These are phyloP conservation scores for Xylariales sp. DNA, from an alignment of 2,329 filamentous ascomycete genomes.

Conservation along the genomic window DNA sequence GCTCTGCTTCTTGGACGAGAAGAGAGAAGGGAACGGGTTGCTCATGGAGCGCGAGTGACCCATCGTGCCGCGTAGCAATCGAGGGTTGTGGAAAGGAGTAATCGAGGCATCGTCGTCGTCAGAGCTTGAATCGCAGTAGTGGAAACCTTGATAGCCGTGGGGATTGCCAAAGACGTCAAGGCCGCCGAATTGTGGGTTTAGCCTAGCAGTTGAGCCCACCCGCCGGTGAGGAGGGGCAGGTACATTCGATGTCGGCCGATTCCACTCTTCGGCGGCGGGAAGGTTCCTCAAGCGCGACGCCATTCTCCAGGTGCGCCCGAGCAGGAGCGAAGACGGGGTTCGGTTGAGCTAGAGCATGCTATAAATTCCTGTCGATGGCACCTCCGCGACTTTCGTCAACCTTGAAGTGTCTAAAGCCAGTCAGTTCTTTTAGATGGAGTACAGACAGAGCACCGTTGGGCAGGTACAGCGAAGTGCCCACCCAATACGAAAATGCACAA, in stretches of 20 bases:
- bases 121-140: slow-evolving; percentile 33
- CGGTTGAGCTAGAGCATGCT: too few species aligned
- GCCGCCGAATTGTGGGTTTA: slow-evolving; percentile 19
- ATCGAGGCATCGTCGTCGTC: slow-evolving; percentile 23
- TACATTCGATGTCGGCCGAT: not conserved
- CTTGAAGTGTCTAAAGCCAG: too few species aligned
- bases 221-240: slow-evolving; percentile 11
- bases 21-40: slow-evolving; percentile 73
- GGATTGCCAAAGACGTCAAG: slow-evolving; percentile 15
- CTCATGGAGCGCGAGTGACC: slow-evolving; percentile 69
- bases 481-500: too few species aligned
- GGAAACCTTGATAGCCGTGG: slow-evolving; percentile 16
- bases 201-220: too few species aligned
- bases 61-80: too few species aligned
- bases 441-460: too few species aligned
- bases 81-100: too few species aligned
- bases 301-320: slow-evolving; percentile 3
- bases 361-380: too few species aligned
- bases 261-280: slow-evolving; percentile 1
- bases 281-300: slow-evolving; percentile 3
- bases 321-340: too few species aligned
- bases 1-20: slow-evolving; percentile 56
- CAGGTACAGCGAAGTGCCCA: too few species aligned
- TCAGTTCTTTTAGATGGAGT: too few species aligned
- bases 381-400: too few species aligned